Conservation (phyloP, 2,329 filamentous ascomycete genomes). For the Monosporascus sp. region DNA sequence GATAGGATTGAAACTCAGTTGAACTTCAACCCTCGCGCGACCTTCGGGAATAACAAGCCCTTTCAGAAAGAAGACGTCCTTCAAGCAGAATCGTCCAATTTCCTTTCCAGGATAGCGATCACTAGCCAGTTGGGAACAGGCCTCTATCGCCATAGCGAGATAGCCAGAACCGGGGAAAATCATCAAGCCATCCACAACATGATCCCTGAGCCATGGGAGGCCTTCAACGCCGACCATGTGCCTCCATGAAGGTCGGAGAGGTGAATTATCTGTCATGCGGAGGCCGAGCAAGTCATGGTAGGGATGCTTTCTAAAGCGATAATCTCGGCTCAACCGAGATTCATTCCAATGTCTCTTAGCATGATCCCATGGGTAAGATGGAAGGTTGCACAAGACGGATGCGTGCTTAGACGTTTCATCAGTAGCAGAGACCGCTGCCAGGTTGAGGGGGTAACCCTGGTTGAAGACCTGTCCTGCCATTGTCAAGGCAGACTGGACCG, state of each 20-base stretch:
- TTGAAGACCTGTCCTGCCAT: conserved; percentile 13
- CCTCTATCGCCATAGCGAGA: conserved; percentile 12
- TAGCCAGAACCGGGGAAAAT: conserved; percentile 35
- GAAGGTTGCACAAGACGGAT: conserved; percentile 27
- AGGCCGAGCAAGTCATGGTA: conserved; percentile 31
- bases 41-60: conserved; percentile 8
- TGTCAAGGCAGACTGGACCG: neutral
- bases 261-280: conserved; percentile 6
- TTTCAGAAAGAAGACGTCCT: conserved; percentile 24
- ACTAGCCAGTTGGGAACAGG: neutral
- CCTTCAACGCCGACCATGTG: conserved; percentile 21
- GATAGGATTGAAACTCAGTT: conserved; percentile 2
- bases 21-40: conserved; percentile 4
- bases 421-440: conserved; percentile 16
- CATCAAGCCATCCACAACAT: conserved; percentile 38
- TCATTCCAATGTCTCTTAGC: conserved; percentile 29
- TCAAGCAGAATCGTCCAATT: conserved; percentile 12
- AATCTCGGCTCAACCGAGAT: conserved; percentile 19
- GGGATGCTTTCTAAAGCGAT: conserved; percentile 18
- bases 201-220: conserved; percentile 39
- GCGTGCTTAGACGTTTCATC: conserved; percentile 7
- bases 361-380: conserved; percentile 39
- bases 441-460: conserved; percentile 6
- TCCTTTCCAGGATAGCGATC: neutral
- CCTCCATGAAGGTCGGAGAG: conserved; percentile 17